Evolutionary conservation across 1,284 basidiomycete species (phyloP).

Genomic region (Limonomyces culmigenus): DNA sequence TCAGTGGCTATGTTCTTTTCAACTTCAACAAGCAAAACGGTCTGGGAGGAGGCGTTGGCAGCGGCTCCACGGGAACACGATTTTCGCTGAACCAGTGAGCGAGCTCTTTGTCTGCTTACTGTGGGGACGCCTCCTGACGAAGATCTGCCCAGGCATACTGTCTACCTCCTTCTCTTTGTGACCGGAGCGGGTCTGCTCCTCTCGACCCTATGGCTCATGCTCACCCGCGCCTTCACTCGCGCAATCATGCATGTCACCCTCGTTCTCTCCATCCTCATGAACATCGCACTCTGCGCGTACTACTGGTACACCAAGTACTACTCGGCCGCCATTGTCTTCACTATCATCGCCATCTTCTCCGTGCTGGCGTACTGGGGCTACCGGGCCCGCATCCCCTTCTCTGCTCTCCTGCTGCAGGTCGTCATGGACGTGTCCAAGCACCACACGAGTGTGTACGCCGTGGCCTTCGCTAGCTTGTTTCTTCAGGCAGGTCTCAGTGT

Average conservation of each 20-base stretch:
- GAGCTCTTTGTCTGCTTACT: slow-evolving; percentile 1
- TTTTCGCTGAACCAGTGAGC: slow-evolving; percentile 44
- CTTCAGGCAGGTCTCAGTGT: slow-evolving; percentile 56
- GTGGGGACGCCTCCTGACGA: slow-evolving; percentile 10
- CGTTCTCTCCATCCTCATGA: slow-evolving; percentile 50
- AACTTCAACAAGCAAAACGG: slow-evolving; percentile 50
- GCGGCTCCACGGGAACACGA: slow-evolving; percentile 24
- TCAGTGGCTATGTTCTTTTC: slow-evolving; percentile 49
- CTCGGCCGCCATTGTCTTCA: slow-evolving; percentile 66
- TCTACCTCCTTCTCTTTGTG: slow-evolving; percentile 50
- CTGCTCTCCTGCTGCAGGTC: slow-evolving; percentile 63
- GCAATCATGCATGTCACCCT: slow-evolving; percentile 72
- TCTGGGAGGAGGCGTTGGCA: slow-evolving; percentile 47
- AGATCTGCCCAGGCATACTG: slow-evolving; percentile 17
- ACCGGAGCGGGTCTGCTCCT: slow-evolving; percentile 32
- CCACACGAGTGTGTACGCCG: slow-evolving; percentile 67
- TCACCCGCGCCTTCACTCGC: slow-evolving; percentile 63
- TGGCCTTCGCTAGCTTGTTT: slow-evolving; percentile 55
- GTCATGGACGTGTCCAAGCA: slow-evolving; percentile 75
- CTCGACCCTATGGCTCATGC: slow-evolving; percentile 32
- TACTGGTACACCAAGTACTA: slow-evolving; percentile 69
- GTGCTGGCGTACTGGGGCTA: slow-evolving; percentile 52
- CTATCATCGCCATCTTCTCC: slow-evolving; percentile 46
- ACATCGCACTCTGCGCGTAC: slow-evolving; percentile 53
- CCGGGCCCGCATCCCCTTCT: slow-evolving; percentile 61